Conservation (phyloP, 768 basidiomycete species). For the Pulveroboletus sp. region DNA sequence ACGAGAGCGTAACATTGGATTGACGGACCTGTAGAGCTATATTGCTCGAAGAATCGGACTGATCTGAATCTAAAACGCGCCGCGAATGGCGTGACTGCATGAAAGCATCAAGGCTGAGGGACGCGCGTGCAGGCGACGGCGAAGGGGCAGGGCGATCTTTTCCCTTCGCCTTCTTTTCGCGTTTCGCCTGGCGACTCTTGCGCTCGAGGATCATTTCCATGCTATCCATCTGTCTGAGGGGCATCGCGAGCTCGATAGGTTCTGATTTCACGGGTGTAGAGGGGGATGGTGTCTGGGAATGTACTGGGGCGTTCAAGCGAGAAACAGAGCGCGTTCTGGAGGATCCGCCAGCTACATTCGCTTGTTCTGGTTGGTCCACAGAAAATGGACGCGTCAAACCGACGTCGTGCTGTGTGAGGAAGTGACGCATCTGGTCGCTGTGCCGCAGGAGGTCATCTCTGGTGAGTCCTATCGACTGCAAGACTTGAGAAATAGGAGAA, state of each 20-base stretch:
- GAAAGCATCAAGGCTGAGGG: conserved; percentile 44
- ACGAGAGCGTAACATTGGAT: conserved; percentile 13
- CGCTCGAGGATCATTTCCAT: conserved; percentile 78
- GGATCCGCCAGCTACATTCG: conserved; percentile 35
- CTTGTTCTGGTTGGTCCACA: conserved; percentile 31
- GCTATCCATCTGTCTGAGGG: conserved; percentile 58
- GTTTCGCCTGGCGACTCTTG: conserved; percentile 52
- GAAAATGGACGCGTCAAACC: conserved; percentile 42
- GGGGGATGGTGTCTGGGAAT: conserved; percentile 39
- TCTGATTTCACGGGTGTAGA: conserved; percentile 63
- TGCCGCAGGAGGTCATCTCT: conserved; percentile 68
- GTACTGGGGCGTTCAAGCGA: conserved; percentile 42
- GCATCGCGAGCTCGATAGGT: conserved; percentile 44
- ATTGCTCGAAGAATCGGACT: conserved; percentile 28
- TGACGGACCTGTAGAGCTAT: conserved; percentile 38
- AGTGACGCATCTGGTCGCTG: conserved; percentile 77
- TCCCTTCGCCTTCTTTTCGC: conserved; percentile 42
- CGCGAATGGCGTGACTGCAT: conserved; percentile 54
- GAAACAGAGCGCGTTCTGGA: conserved; percentile 46
- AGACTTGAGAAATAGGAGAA: conserved; percentile 71
- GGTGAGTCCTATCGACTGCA: conserved; percentile 69
- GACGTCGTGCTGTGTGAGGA: conserved; percentile 54
- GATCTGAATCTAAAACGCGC: conserved; percentile 33
- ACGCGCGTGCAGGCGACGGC: conserved; percentile 46
- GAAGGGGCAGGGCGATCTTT: conserved; percentile 52